Evolutionary conservation across 2,329 filamentous ascomycete species (phyloP).

Genomic region (Dactylellina sp.): DNA sequence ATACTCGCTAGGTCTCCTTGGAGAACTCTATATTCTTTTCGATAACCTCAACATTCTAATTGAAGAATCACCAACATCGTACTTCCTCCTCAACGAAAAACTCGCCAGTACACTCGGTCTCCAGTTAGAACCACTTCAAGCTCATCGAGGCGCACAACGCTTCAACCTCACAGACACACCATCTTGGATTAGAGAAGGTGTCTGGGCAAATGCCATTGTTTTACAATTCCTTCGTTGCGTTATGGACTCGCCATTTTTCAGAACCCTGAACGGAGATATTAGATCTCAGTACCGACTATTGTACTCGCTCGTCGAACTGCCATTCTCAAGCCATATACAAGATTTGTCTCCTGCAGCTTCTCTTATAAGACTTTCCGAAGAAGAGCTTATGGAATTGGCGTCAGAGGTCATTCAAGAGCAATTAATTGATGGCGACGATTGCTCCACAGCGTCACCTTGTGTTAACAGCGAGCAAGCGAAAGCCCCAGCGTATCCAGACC

Average conservation of each 20-base stretch:
- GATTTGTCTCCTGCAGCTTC: slow-evolving; percentile 29
- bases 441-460: not conserved
- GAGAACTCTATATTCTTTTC: slow-evolving; percentile 32
- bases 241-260: slow-evolving; percentile 53
- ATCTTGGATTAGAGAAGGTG: slow-evolving; percentile 34
- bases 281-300: slow-evolving; percentile 38
- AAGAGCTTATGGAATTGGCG: slow-evolving; percentile 45
- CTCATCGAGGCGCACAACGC: slow-evolving; percentile 34
- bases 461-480: slow-evolving; percentile 1
- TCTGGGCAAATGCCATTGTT: slow-evolving; percentile 48
- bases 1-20: slow-evolving; percentile 19
- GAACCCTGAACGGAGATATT: slow-evolving; percentile 33
- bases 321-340: slow-evolving; percentile 50
- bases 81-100: slow-evolving; percentile 41
- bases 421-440: slow-evolving; percentile 41
- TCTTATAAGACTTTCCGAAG: slow-evolving; percentile 24
- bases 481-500: slow-evolving; percentile 13
- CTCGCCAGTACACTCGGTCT: slow-evolving; percentile 24
- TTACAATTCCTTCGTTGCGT: slow-evolving; percentile 47
- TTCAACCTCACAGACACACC: slow-evolving; percentile 34
- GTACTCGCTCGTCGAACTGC: slow-evolving; percentile 38
- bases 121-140: slow-evolving; percentile 12
- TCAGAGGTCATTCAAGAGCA: slow-evolving; percentile 47
- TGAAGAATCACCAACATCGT: slow-evolving; percentile 39
- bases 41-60: slow-evolving; percentile 33